Evolutionary conservation across 352 stramenopile species (phyloP), one percentile per base, ranked within the genome.

Genomic region (Elongisporangium prolatum): DNA sequence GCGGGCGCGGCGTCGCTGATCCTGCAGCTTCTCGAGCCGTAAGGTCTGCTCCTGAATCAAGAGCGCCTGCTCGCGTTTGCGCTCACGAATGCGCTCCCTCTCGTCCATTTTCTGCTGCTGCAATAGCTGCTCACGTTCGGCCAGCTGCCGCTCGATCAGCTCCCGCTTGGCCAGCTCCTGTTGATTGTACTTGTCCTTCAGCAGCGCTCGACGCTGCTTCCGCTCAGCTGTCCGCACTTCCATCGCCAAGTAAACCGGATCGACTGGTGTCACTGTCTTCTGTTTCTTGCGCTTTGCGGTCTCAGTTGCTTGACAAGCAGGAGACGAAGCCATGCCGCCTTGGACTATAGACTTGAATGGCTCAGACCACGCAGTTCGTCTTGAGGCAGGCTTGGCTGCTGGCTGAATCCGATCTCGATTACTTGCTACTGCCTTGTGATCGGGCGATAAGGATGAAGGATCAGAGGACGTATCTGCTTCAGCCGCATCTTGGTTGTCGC

Each of bases 171-270:
- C 68, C 21, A 73, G 74, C 28, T 88, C 72, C 18, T 69, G 55
- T 10, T 72, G 58, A 53, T 82, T 77, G 50, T 91, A 89, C 38
- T 69, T 81, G 20, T 63, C 65, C 53, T 69, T 73, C 18, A 91
- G 62, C 25, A 75, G 50, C 28, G 86, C 75, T 18, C 81, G 77
- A 22, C 77, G 76, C 60, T 68, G 52, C 37, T 88, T 89, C 7
- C 81, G 72, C 52, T 86, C 67, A n/a, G 56, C 56, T 9, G 78
- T 71, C 6, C 78, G 76, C 56, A 77, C 71, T 51, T 84, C 67
- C 76, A 89, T 91, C 0, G 73, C 67, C 20, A 63, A 16, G 50
- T 83, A 89, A 4, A 88, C 58, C 28, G 75, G 68, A 52, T 87
- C 73, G 4, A 63, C 55, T 16, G 52, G 52, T 8, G n/a, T 8